Conservation (phyloP, 108 stramenopile species). For the Schizochytrium sp. region DNA sequence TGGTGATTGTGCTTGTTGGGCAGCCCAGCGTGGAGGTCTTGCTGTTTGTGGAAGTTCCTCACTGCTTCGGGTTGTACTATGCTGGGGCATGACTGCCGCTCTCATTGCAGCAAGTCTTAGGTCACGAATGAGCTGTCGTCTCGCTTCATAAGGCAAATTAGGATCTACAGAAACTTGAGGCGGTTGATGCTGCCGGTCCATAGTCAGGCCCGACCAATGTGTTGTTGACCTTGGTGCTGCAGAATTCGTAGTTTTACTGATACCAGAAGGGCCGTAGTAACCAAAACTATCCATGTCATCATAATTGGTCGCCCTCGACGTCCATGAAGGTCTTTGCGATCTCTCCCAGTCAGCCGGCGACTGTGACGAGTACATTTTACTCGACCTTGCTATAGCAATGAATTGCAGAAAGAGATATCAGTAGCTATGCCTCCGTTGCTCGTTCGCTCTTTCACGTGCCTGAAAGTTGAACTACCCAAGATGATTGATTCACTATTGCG, state of each 20-base stretch:
- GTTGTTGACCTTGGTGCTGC: not conserved
- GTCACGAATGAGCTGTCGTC: conserved; percentile 47
- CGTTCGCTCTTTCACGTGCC: too few relatives aligned
- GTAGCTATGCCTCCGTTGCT: too few relatives aligned
- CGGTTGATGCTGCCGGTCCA: not conserved
- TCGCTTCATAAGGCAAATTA: conserved; percentile 6
- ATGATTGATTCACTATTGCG: too few relatives aligned
- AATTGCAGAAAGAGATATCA: too few relatives aligned
- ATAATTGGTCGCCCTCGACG: too few relatives aligned
- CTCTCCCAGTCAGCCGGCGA: too few relatives aligned
- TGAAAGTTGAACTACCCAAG: too few relatives aligned
- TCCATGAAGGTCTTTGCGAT: too few relatives aligned
- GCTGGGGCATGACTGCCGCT: conserved; percentile 4
- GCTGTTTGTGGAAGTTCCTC: not conserved
- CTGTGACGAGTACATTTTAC: too few relatives aligned
- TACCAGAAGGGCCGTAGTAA: not conserved
- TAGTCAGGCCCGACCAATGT: conserved; percentile 14
- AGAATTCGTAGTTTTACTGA: not conserved
- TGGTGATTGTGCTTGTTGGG: too few relatives aligned
- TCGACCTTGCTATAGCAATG: too few relatives aligned
- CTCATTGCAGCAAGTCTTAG: conserved; percentile 41
- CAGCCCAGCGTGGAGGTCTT: too few relatives aligned
- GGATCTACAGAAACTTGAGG: conserved; percentile 31
- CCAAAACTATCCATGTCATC: not conserved
- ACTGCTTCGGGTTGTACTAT: not conserved